phyloP scores from a whole-genome alignment of 495 filamentous ascomycete genomes.

The Penicillium riverlandense region DNA sequence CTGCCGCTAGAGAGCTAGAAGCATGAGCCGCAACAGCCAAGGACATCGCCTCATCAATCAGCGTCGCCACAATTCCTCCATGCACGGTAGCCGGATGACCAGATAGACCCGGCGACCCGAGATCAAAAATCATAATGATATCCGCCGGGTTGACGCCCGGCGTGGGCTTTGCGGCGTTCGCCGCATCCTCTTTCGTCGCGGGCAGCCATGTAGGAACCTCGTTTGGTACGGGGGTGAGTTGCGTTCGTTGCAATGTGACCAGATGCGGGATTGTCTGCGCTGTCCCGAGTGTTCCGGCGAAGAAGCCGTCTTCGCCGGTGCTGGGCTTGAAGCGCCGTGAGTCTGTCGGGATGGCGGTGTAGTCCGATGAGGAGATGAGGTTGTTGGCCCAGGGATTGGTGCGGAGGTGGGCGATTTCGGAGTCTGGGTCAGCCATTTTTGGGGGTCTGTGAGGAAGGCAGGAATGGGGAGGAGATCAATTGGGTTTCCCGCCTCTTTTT shows the following conservation, averaged over 20 bases:
- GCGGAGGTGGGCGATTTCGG: constrained; percentile 18
- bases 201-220: constrained; percentile 25
- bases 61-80: constrained; percentile 54
- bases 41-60: constrained; percentile 59
- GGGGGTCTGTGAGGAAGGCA: too few species aligned
- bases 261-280: constrained; percentile 31
- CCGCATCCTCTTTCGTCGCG: constrained; percentile 23
- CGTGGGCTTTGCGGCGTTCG: constrained; percentile 9
- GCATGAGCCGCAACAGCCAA: constrained; percentile 27
- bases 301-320: constrained; percentile 36
- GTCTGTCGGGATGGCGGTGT: constrained; percentile 27
- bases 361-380: constrained; percentile 23
- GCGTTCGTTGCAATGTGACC: constrained; percentile 26
- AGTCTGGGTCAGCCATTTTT: constrained; percentile 13
- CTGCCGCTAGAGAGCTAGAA: constrained; percentile 3
- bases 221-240: constrained; percentile 15
- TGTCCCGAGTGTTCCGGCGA: constrained; percentile 27
- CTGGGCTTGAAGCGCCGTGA: constrained; percentile 28
- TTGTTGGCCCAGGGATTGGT: constrained; percentile 16
- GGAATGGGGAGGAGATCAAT: neutral
- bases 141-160: constrained; percentile 24
- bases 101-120: constrained; percentile 27
- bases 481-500: neutral
- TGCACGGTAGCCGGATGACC: constrained; percentile 35
- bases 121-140: constrained; percentile 28